phyloP scores from a whole-genome alignment of 768 basidiomycete genomes.

The Termitomyces titanicus region DNA sequence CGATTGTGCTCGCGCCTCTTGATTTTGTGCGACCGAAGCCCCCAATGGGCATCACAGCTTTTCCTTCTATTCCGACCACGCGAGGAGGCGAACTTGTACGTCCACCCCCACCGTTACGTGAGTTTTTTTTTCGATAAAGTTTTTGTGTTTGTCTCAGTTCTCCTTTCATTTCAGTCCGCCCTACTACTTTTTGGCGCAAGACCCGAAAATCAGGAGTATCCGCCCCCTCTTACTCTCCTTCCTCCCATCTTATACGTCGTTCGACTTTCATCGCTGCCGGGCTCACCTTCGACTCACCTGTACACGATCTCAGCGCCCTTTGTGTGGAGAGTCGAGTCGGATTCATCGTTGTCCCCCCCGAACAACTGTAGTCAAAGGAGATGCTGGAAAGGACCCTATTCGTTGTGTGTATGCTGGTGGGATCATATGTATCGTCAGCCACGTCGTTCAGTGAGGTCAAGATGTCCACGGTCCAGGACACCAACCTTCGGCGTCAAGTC shows the following conservation, averaged over 20 bases:
- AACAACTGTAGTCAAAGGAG: constrained; percentile 24
- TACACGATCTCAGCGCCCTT: constrained; percentile 58
- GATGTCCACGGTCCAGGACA: constrained; percentile 6
- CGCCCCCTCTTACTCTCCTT: constrained; percentile 67
- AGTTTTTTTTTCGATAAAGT: constrained; percentile 24
- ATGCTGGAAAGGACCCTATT: constrained; percentile 6
- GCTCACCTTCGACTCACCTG: constrained; percentile 59
- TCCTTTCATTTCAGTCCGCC: constrained; percentile 56
- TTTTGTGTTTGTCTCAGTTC: background rate
- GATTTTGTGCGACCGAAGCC: constrained; percentile 15
- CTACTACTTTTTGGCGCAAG: constrained; percentile 78
- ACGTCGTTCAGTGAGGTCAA: constrained; percentile 1
- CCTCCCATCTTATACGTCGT: constrained; percentile 69
- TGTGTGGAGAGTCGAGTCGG: constrained; percentile 57
- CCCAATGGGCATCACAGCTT: constrained; percentile 28
- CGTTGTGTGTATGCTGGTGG: constrained; percentile 4
- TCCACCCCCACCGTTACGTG: constrained; percentile 65
- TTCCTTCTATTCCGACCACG: constrained; percentile 23
- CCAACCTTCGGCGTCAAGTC: constrained; percentile 10
- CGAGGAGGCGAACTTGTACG: constrained; percentile 46
- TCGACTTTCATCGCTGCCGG: constrained; percentile 80
- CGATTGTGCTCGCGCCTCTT: constrained; percentile 12
- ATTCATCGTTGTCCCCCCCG: constrained; percentile 42
- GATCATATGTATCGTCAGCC: constrained; percentile 4
- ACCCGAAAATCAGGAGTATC: constrained; percentile 70